Percentiles rank a stretch among this genome's conserved stretches.
Conservation (phyloP, 75 land plant genomes). For the Chamaecyparis obtusa region DNA sequence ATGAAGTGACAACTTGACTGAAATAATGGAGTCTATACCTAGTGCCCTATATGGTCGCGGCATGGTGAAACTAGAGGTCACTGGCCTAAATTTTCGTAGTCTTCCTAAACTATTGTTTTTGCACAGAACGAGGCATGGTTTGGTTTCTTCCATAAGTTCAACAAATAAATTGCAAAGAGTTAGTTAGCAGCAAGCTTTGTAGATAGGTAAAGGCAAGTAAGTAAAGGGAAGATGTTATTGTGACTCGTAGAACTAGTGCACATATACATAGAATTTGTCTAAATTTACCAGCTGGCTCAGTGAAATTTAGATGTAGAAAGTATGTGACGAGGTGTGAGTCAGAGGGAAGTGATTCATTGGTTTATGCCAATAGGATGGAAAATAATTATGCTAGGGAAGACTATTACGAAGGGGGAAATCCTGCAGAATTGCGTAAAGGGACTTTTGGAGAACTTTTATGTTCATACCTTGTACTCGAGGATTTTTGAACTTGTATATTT, state of each 20-base stretch:
- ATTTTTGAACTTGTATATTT: too few relatives aligned
- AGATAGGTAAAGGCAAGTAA: not conserved
- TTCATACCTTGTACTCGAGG: too few relatives aligned
- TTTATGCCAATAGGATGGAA: not conserved
- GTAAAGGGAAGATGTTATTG: not conserved
- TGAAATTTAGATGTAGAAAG: constrained; percentile 5
- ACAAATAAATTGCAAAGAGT: not conserved
- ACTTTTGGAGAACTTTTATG: too few relatives aligned
- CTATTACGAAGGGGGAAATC: too few relatives aligned
- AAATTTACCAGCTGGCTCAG: not conserved
- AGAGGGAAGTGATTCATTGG: not conserved
- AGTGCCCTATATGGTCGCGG: not conserved
- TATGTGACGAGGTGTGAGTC: not conserved
- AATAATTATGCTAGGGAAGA: not conserved
- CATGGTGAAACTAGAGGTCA: not conserved
- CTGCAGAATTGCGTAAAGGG: too few relatives aligned
- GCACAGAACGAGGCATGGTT: not conserved
- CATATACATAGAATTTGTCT: not conserved
- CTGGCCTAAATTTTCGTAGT: not conserved
- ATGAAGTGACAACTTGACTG: not conserved
- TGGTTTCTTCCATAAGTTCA: not conserved
- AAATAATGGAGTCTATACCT: not conserved
- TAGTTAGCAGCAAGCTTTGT: not conserved
- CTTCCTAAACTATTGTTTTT: not conserved
- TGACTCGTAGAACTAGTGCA: not conserved